Evolutionary conservation across 805 yeast genomes (phyloP).

Genomic region (Candida andamanensis): DNA sequence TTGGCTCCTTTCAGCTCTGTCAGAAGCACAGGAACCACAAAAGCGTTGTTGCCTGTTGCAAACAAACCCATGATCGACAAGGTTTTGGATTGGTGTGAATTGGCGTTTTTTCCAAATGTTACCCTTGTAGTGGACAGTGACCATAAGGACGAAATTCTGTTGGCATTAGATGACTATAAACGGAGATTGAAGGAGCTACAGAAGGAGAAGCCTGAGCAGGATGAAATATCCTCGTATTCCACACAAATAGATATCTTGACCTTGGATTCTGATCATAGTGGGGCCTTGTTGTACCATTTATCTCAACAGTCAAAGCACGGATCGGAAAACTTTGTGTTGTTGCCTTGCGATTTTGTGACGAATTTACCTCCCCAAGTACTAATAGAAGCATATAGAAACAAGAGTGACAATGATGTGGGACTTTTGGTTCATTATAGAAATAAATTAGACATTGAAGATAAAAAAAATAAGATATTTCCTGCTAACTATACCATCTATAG

Average conservation of each 20-base stretch:
- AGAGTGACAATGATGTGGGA: constrained; percentile 63
- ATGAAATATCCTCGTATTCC: constrained; percentile 9
- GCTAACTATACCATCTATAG: constrained; percentile 65
- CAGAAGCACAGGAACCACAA: constrained; percentile 62
- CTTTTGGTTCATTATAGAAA: constrained; percentile 75
- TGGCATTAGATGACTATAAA: constrained; percentile 46
- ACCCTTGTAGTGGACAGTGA: constrained; percentile 55
- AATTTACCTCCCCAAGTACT: constrained; percentile 87
- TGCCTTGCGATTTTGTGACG: constrained; percentile 93
- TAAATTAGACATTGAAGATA: constrained; percentile 70
- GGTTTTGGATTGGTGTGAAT: constrained; percentile 89
- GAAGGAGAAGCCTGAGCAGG: constrained; percentile 12
- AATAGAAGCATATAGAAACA: constrained; percentile 76
- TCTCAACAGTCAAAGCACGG: constrained; percentile 25
- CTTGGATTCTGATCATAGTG: constrained; percentile 43
- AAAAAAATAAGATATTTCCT: constrained; percentile 53
- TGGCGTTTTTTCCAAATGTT: constrained; percentile 69
- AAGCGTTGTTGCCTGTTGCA: constrained; percentile 86
- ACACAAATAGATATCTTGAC: constrained; percentile 18
- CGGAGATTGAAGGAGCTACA: constrained; percentile 8
- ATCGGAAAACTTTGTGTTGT: constrained; percentile 51
- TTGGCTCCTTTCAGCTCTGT: constrained; percentile 67
- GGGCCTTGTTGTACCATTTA: constrained; percentile 51
- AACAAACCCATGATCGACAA: constrained; percentile 84
- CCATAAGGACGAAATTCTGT: constrained; percentile 42